phyloP scores from a whole-genome alignment of 2,329 filamentous ascomycete species.

The Knoxdaviesia capensis region DNA sequence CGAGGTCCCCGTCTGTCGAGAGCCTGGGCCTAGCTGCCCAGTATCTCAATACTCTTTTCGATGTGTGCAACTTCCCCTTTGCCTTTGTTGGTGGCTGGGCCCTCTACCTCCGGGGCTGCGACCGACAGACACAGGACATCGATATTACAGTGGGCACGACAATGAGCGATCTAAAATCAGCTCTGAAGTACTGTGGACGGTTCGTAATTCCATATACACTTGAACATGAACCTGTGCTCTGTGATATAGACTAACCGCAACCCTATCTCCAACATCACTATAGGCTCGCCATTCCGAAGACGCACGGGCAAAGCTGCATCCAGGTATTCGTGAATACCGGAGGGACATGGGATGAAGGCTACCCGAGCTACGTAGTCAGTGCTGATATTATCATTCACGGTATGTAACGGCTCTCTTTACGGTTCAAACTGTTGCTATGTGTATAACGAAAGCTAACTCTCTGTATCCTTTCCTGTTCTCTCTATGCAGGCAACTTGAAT shows the following conservation, averaged over 20 bases:
- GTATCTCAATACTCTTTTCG: constrained; percentile 2
- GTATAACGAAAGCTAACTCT: not conserved
- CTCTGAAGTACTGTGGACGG: constrained; percentile 1
- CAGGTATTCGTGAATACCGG: constrained; percentile 3
- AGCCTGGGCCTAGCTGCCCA: constrained; percentile 1
- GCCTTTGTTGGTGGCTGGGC: constrained; percentile 3
- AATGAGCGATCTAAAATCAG: not conserved
- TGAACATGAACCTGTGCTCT: not conserved
- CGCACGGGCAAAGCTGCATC: constrained; percentile 1
- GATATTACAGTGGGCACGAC: constrained; percentile 1
- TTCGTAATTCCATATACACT: not conserved
- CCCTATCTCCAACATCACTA: not conserved
- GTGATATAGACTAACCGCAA: not conserved
- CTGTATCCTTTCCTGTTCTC: not conserved
- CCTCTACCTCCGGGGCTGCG: constrained; percentile 2
- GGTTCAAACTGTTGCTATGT: not conserved
- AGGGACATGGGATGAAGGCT: constrained; percentile 1
- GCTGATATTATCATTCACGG: constrained; percentile 3
- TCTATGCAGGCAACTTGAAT: constrained; percentile 1
- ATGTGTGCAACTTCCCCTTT: constrained; percentile 1
- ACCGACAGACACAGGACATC: constrained; percentile 1
- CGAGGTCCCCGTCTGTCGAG: constrained; percentile 1
- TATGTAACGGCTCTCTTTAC: not conserved
- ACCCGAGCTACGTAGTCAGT: constrained; percentile 1
- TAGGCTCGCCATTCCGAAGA: constrained; percentile 2